phyloP scores from a whole-genome alignment of 192 early-diverging fungal genomes.

The Coemansia sp. region DNA sequence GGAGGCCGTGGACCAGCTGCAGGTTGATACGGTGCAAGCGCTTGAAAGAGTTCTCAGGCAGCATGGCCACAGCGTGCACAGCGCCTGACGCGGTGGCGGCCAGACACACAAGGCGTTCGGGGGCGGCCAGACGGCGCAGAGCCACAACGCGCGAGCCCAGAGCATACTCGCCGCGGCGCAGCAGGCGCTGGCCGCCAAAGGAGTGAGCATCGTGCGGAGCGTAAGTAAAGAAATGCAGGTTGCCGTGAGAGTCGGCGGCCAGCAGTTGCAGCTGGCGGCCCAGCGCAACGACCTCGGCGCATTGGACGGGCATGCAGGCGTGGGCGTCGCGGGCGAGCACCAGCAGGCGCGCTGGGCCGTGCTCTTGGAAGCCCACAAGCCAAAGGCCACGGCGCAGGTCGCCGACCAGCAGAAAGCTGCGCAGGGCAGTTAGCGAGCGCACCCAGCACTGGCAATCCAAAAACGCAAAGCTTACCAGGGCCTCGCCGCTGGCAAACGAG shows the following conservation, averaged over 20 bases:
- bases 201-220: conserved; percentile 89
- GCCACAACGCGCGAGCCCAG: conserved; percentile 72
- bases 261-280: conserved; percentile 75
- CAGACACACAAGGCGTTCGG: conserved; percentile 53
- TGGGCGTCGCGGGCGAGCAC: conserved; percentile 89
- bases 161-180: conserved; percentile 88
- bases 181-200: conserved; percentile 80
- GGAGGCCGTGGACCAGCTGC: conserved; percentile 78
- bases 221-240: conserved; percentile 81
- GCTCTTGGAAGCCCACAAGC: conserved; percentile 92
- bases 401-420: conserved; percentile 83
- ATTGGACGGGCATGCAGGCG: conserved; percentile 66
- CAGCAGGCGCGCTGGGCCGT: conserved; percentile 82
- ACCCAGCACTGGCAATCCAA: conserved; percentile 92
- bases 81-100: conserved; percentile 39
- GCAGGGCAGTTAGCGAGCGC: conserved; percentile 73
- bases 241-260: conserved; percentile 68
- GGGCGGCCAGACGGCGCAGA: conserved; percentile 58
- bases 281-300: conserved; percentile 75
- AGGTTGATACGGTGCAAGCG: conserved; percentile 79
- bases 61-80: conserved; percentile 47
- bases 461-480: conserved; percentile 88
- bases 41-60: conserved; percentile 92
- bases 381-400: conserved; percentile 85
- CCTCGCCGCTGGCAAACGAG: conserved; percentile 77